Conservation (phyloP, 345 rosid genomes). For the Isatis tinctoria region DNA sequence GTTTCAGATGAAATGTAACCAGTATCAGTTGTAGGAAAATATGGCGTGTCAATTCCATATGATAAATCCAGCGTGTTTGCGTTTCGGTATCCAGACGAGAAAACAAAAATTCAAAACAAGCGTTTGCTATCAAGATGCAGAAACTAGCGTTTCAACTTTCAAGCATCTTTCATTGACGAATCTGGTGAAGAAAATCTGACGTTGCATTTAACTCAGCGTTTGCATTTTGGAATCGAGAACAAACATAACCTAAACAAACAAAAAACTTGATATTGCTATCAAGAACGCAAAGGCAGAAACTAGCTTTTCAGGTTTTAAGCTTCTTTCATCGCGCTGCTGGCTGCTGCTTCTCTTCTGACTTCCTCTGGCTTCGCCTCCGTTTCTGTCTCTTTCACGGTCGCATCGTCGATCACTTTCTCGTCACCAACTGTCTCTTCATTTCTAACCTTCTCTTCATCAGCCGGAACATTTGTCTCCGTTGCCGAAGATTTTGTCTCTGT, state of each 20-base stretch:
- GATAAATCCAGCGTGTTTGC: not conserved
- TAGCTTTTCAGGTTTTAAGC: not conserved
- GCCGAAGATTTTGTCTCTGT: not conserved
- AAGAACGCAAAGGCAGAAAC: not conserved
- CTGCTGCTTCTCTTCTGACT: not conserved
- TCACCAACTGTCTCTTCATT: not conserved
- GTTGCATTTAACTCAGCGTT: not conserved
- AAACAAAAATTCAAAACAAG: not conserved
- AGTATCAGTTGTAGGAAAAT: not conserved
- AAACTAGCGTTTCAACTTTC: not conserved
- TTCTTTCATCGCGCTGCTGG: not conserved
- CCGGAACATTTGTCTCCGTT: not conserved
- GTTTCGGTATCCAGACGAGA: not conserved
- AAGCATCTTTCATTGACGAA: not conserved
- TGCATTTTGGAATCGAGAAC: not conserved
- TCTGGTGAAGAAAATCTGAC: not conserved
- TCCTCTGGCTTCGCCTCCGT: constrained; percentile 15
- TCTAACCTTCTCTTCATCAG: not conserved
- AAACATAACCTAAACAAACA: not conserved
- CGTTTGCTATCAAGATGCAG: not conserved
- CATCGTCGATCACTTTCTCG: not conserved
- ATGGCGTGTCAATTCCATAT: not conserved
- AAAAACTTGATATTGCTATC: not conserved
- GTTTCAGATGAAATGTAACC: not conserved
- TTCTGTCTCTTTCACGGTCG: not conserved